Conservation (phyloP, 352 stramenopile genomes). For the Stramenopiles sp. region DNA sequence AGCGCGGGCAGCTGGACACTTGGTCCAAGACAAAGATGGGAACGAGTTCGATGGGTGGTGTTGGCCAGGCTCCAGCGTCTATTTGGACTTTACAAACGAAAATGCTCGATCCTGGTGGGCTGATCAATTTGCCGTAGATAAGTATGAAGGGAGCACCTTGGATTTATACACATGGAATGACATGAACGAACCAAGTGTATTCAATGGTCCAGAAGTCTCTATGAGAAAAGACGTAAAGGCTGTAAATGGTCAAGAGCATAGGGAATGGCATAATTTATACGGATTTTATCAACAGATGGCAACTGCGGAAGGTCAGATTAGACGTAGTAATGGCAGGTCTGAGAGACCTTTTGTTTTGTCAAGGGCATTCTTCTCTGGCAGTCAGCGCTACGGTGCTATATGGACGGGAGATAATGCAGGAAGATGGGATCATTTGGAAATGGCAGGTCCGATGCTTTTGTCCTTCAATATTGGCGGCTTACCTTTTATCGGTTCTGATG, state of each 20-base stretch:
- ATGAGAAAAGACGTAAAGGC: slow-evolving; percentile 85
- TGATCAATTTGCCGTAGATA: slow-evolving; percentile 77
- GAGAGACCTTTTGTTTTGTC: slow-evolving; percentile 86
- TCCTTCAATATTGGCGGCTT: slow-evolving; percentile 80
- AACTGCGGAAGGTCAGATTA: slow-evolving; percentile 69
- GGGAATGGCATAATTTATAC: slow-evolving; percentile 99
- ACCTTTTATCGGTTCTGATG: slow-evolving; percentile 90
- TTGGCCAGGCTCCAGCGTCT: slow-evolving; percentile 93
- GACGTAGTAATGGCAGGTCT: slow-evolving; percentile 13
- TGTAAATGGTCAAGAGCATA: slow-evolving; percentile 78
- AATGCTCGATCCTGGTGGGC: slow-evolving; percentile 86
- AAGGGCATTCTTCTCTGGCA: slow-evolving; percentile 89
- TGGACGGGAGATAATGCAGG: slow-evolving; percentile 96
- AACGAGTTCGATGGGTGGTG: slow-evolving; percentile 94
- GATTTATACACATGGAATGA: slow-evolving; percentile 97
- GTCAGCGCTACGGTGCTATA: slow-evolving; percentile 84
- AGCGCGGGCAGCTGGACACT: slow-evolving; percentile 59
- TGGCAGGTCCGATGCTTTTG: slow-evolving; percentile 88
- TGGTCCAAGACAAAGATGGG: slow-evolving; percentile 84
- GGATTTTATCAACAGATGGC: slow-evolving; percentile 91
- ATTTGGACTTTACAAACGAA: slow-evolving; percentile 87
- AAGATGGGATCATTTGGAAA: slow-evolving; percentile 82
- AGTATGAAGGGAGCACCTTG: slow-evolving; percentile 71
- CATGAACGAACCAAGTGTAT: slow-evolving; percentile 99
- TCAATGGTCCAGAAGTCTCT: slow-evolving; percentile 96